Base-by-base conservation (phyloP, 805 yeast species). In the Jamesozyma lodderae region DNA sequence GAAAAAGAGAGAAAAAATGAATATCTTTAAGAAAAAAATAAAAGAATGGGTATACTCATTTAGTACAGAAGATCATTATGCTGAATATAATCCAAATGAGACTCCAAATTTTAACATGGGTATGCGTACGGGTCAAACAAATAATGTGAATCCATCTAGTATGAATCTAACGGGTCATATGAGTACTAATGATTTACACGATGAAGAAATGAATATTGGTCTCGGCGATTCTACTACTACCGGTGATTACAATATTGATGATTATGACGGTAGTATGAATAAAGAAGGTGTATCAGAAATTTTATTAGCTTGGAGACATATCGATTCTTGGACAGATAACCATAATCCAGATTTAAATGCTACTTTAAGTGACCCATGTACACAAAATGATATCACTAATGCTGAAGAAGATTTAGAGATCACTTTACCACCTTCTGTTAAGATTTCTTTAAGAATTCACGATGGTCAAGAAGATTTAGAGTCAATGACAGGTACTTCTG, bases 391-490 rank as follows among this genome's bases (percentile, higher is more conserved):
- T 57, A 68, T 90, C 40, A 69, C 70, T 45, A 90, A 81, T 49
- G 80, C 92, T 22, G 96, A 92, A 63, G 73, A 74, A 49, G 96
- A 90, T 58, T 66, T 87, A 53, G 77, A 74, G 32, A 66, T 85
- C 36, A 66, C 69, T 33, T 69, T 92, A 32, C 98, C 98, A 1
- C 66, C 77, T 2, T 84, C 90, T 40, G 85, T 92, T 6, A 69
- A 82, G 37, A 94, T 87, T 31, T 82, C 90, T 32, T 74, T 73
- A 53, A 73, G 77, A 51, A 63, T 81, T 29, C 95, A 92, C 48
- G 97, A 92, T 54, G 98, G 98, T 37, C 98, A 92, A 64, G 82
- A 80, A 41, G 72, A 72, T 28, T 69, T 81, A 43, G 94, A 87
- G 31, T 74, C 77, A 40, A 77, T 84, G 43, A 71, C 77, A 3